phyloP scores from a whole-genome alignment of 108 stramenopile species.

The Cyclotella atomus region DNA sequence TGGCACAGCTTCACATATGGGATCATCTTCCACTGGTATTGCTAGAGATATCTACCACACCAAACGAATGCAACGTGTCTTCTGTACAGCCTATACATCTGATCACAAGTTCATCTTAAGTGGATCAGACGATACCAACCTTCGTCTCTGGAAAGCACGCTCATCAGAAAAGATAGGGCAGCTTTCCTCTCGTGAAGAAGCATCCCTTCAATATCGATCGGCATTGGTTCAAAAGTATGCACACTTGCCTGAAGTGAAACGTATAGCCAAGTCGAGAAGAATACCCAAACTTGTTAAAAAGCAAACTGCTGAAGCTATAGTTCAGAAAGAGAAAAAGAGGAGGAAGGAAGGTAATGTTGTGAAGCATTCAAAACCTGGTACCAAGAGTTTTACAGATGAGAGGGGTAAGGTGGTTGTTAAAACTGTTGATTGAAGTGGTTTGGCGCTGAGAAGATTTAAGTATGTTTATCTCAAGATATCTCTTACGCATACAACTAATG shows the following conservation, averaged over 20 bases:
- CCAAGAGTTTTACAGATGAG: constrained; percentile 65
- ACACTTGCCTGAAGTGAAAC: constrained; percentile 93
- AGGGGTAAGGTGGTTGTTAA: constrained; percentile 75
- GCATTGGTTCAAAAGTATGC: constrained; percentile 87
- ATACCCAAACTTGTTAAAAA: constrained; percentile 95
- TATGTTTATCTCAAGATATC: too few relatives aligned
- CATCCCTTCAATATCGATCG: constrained; percentile 84
- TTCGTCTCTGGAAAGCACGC: constrained; percentile 97
- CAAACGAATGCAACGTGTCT: constrained; percentile 99
- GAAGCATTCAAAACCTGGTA: constrained; percentile 83
- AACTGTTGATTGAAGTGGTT: constrained; percentile 82
- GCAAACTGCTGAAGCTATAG: constrained; percentile 75
- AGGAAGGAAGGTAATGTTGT: constrained; percentile 90
- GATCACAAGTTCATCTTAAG: constrained; percentile 94
- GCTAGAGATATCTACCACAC: constrained; percentile 95
- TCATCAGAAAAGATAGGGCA: constrained; percentile 93
- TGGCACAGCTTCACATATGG: constrained; percentile 43
- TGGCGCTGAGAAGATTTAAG: too few relatives aligned
- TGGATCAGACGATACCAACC: constrained; percentile 97
- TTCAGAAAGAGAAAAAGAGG: constrained; percentile 90
- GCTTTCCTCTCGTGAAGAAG: constrained; percentile 84
- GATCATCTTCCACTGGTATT: constrained; percentile 44
- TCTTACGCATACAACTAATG: too few relatives aligned
- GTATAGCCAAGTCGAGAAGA: constrained; percentile 85
- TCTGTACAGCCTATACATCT: constrained; percentile 91